phyloP scores from a whole-genome alignment of 208 protist species.

The Tetramitus jugosus region DNA sequence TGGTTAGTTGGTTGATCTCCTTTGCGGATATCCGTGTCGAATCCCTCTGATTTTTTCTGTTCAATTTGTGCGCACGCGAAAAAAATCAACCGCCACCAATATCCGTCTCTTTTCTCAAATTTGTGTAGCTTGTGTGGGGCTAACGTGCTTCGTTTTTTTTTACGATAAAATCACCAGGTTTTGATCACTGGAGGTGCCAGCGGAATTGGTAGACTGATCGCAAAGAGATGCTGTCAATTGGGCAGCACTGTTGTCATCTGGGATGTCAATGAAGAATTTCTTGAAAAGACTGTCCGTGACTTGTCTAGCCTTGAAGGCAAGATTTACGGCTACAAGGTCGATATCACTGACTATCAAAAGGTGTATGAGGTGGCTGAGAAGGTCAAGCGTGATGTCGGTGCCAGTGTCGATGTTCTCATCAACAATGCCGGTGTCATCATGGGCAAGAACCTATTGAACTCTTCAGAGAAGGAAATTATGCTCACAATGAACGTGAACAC shows the following conservation, averaged over 20 bases:
- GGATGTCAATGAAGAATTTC: not conserved
- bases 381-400: conserved; percentile 21
- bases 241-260: not conserved
- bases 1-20: too few species aligned
- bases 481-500: conserved; percentile 39
- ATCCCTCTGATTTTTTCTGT: too few species aligned
- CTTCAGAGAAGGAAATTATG: conserved; percentile 21
- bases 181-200: not conserved
- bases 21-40: too few species aligned
- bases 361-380: not conserved
- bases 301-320: not conserved
- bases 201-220: not conserved
- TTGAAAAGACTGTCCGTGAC: not conserved
- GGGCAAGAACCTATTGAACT: conserved; percentile 38
- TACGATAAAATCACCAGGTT: too few species aligned
- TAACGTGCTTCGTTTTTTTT: too few species aligned
- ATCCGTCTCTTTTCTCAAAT: too few species aligned
- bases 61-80: too few species aligned
- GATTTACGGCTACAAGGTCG: not conserved
- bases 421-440: conserved; percentile 50
- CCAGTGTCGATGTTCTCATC: conserved; percentile 40
- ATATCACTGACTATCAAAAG: not conserved
- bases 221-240: not conserved
- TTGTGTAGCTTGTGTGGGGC: too few species aligned
- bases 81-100: too few species aligned